Conservation (phyloP, 345 rosid species). For the Acer campestre region DNA sequence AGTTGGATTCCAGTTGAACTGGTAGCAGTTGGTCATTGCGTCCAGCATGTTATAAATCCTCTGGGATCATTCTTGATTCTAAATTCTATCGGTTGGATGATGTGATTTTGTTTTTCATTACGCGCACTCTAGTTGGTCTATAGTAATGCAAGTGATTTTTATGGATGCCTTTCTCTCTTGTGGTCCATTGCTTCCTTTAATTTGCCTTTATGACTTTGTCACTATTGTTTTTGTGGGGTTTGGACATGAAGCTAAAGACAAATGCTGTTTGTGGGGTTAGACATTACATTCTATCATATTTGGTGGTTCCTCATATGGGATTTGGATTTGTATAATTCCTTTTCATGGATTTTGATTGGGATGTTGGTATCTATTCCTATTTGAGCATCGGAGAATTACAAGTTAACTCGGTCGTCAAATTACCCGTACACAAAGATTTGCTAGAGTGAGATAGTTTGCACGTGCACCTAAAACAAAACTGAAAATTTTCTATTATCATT, state of each 20-base stretch:
- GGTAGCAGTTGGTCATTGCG: background rate
- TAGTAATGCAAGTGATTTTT: too few relatives aligned
- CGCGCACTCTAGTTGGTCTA: background rate
- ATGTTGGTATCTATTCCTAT: too few relatives aligned
- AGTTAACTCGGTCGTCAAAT: too few relatives aligned
- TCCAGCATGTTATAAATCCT: background rate
- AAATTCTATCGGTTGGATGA: background rate
- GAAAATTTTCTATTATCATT: background rate
- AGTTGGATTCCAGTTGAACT: background rate
- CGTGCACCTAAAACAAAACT: background rate
- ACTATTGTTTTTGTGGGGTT: background rate
- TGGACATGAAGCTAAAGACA: background rate
- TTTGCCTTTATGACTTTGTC: background rate
- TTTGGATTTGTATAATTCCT: too few relatives aligned
- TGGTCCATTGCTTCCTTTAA: background rate
- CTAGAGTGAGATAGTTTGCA: background rate
- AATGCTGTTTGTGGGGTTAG: background rate
- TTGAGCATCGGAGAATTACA: background rate
- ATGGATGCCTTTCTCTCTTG: background rate
- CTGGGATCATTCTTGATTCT: background rate
- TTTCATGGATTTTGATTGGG: background rate
- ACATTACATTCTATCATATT: background rate
- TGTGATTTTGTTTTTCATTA: background rate
- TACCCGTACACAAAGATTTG: too few relatives aligned
- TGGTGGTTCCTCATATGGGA: background rate